Base-by-base conservation (phyloP, 108 stramenopile species). In the Conticribra weissflogii region DNA sequence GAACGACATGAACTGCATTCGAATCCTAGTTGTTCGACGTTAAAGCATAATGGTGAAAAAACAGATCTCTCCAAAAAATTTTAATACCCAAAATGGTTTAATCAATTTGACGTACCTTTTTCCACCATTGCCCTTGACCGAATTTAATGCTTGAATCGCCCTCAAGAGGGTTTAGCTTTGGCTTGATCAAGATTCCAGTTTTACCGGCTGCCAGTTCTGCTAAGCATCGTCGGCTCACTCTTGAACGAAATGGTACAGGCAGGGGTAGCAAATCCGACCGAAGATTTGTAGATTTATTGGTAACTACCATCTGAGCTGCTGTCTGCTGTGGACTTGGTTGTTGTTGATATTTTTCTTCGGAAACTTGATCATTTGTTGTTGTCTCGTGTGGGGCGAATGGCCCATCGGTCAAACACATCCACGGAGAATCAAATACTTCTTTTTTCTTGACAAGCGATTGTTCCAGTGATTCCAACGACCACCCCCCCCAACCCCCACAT, bases 101-200 rank as follows among this genome's bases (percentile, higher is more conserved):
- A 41, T 9, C 12, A 88, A 88, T 51, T 85, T 85, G 71, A 66
- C 36, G 8, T 12, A 41, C 36, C 36, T 41, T 41, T 41, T 41
- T 41, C 36, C 36, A 88, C 95, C 95, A 93, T 65, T 92, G 90
- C 0, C 90, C 92, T 56, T 88, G 90, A 15, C 89, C 89, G 8
- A 83, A 78, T 59, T 90, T 75, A 21, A 88, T 63, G 71, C 85
- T 87, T 19, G 89, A 81, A 79, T 96, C 95, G 21, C 95, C 95
- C 54, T 96, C 95, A 56, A 96, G 59, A 29, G 95, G 95, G 72
- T 93, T 92, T n/a, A 88, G 62, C 72, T 93, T 93, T 24, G 92
- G 92, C 72, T 93, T 96, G 18, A 92, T 54, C 55, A 96, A 67
- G 62, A 96, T 93, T 23, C 95, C 95, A 3, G 95, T 90, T 58